phyloP scores from a whole-genome alignment of 2,329 filamentous ascomycete genomes.

The Metarhizium humberi region DNA sequence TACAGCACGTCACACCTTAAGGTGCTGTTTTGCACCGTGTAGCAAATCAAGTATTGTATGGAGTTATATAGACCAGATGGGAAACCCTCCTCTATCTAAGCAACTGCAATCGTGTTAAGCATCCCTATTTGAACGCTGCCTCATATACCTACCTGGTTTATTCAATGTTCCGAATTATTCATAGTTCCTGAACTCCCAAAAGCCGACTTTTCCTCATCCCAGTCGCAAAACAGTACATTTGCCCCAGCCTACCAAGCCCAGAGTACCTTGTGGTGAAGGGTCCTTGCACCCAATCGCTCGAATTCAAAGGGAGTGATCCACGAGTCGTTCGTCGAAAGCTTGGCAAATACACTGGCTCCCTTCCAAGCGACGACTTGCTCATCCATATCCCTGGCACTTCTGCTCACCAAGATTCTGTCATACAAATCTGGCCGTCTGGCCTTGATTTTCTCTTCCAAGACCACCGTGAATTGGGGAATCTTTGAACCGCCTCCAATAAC shows the following conservation, averaged over 20 bases:
- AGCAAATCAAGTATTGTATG: too few relatives aligned
- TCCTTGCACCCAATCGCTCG: conserved; percentile 71
- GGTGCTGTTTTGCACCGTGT: too few relatives aligned
- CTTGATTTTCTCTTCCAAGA: conserved; percentile 75
- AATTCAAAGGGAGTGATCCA: conserved; percentile 89
- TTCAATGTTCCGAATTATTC: background rate
- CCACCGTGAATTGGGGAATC: conserved; percentile 68
- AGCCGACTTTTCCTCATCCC: background rate
- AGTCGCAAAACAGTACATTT: background rate
- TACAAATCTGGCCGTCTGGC: conserved; percentile 50
- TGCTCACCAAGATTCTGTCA: conserved; percentile 53
- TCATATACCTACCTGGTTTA: background rate
- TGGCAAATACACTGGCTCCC: conserved; percentile 91
- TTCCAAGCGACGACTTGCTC: conserved; percentile 98
- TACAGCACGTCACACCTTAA: too few relatives aligned
- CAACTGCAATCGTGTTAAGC: background rate
- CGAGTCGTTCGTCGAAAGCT: conserved; percentile 84
- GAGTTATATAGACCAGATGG: too few relatives aligned
- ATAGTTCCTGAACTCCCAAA: conserved; percentile 1
- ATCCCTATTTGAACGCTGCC: background rate
- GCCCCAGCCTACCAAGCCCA: conserved; percentile 45
- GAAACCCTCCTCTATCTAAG: background rate
- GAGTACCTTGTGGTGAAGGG: conserved; percentile 74
- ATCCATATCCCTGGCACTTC: conserved; percentile 84
- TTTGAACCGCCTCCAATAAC: conserved; percentile 79